phyloP scores from a whole-genome alignment of 169 alveolate species.

The Theileria equi region DNA sequence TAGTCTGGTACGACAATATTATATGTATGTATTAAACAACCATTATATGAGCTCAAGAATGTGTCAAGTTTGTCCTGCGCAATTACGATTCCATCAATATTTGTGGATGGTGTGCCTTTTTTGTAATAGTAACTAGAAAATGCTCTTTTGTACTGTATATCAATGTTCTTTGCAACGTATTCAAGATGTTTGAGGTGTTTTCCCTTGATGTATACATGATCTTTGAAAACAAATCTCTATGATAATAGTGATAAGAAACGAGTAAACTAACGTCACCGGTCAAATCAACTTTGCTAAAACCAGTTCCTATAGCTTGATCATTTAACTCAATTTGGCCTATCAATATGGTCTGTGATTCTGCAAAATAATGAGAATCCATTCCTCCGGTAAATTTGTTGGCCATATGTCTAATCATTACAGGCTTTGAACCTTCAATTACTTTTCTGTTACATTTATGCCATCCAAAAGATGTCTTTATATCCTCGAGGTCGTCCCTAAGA shows the following conservation, averaged over 20 bases:
- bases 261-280: constrained; percentile 16
- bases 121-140: constrained; percentile 20
- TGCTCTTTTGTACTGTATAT: constrained; percentile 30
- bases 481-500: constrained; percentile 32
- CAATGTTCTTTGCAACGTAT: constrained; percentile 4
- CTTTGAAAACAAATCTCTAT: constrained; percentile 34
- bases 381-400: not conserved
- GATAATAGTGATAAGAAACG: not conserved
- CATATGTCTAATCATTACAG: constrained; percentile 14
- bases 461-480: constrained; percentile 31
- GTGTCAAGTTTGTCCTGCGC: not conserved
- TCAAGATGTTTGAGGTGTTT: constrained; percentile 11
- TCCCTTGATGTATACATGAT: constrained; percentile 32
- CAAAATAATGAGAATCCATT: not conserved
- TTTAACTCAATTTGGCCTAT: not conserved
- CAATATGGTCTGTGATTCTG: constrained; percentile 21
- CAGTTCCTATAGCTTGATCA: constrained; percentile 16
- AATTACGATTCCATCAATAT: constrained; percentile 50
- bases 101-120: constrained; percentile 20
- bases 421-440: constrained; percentile 28
- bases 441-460: constrained; percentile 49
- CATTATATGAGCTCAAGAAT: constrained; percentile 25
- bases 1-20: not conserved
- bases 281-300: constrained; percentile 28
- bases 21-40: constrained; percentile 19